phyloP scores from a whole-genome alignment of 768 basidiomycete species.

The Mycena galericulata region DNA sequence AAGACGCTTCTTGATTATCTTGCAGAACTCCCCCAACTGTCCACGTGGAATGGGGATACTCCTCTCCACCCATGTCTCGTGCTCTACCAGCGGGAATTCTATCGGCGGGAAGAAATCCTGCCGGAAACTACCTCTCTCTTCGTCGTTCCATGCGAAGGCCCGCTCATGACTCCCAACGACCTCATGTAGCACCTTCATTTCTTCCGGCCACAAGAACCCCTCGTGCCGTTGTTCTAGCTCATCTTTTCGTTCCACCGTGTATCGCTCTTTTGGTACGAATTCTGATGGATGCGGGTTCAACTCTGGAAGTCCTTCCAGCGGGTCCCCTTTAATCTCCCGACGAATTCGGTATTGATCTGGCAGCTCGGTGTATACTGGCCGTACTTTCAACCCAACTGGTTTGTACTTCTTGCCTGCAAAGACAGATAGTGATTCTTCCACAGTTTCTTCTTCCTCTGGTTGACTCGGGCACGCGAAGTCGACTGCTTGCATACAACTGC shows the following conservation, averaged over 20 bases:
- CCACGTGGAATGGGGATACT: constrained; percentile 36
- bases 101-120: constrained; percentile 8
- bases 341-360: constrained; percentile 38
- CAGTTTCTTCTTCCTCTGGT: neutral
- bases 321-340: constrained; percentile 40
- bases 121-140: constrained; percentile 16
- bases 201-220: constrained; percentile 42
- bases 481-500: neutral
- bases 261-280: constrained; percentile 29
- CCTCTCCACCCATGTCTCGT: constrained; percentile 38
- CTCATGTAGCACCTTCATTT: constrained; percentile 39
- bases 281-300: constrained; percentile 33
- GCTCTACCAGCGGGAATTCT: constrained; percentile 38
- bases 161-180: constrained; percentile 38
- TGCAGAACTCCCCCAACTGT: constrained; percentile 28
- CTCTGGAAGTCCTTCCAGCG: constrained; percentile 32
- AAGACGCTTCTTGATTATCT: constrained; percentile 30
- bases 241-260: constrained; percentile 37
- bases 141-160: constrained; percentile 21
- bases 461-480: neutral
- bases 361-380: constrained; percentile 35
- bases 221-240: constrained; percentile 34
- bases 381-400: constrained; percentile 32
- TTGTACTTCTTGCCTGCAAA: constrained; percentile 38
- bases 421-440: neutral